A percentile compares a stretch with the other conserved stretches of the same genome.
Evolutionary conservation across 164 flowering plant genomes (phyloP).

Genomic region (Tetrastigma voinierianum): DNA sequence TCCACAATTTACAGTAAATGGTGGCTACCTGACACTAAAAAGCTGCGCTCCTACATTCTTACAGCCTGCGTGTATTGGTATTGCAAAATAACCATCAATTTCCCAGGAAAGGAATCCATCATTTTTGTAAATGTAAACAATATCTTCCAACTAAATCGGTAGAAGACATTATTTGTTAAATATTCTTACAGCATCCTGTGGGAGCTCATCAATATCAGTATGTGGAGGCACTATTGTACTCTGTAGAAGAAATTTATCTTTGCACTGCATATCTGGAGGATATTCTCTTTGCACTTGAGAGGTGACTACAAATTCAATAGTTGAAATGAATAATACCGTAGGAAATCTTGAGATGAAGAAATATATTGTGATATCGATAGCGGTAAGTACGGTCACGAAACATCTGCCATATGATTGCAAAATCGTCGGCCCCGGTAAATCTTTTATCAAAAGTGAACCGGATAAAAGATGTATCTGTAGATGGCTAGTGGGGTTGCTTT

Average conservation of each 20-base stretch:
- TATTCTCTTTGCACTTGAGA: constrained; percentile 81
- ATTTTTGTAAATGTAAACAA: not conserved
- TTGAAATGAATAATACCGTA: constrained; percentile 7
- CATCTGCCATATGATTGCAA: not conserved
- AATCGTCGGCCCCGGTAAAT: not conserved
- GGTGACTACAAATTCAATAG: constrained; percentile 53
- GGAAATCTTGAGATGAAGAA: not conserved
- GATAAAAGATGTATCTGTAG: not conserved
- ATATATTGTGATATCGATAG: not conserved
- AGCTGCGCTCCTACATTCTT: too few species aligned
- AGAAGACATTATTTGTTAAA: not conserved
- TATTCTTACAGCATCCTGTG: constrained; percentile 66
- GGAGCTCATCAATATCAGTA: constrained; percentile 75
- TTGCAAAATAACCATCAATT: constrained; percentile 4
- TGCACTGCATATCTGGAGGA: constrained; percentile 89
- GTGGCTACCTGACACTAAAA: too few species aligned
- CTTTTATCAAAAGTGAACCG: not conserved
- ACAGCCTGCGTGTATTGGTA: too few species aligned
- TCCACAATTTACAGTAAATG: too few species aligned
- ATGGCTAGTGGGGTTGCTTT: too few species aligned
- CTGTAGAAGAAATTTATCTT: constrained; percentile 90
- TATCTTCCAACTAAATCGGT: not conserved
- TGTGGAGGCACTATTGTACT: constrained; percentile 67
- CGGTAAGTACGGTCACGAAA: not conserved
- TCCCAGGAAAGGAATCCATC: not conserved